Base-by-base conservation (phyloP, 2,329 filamentous ascomycete genomes). In the Trichoderma asperellum region DNA sequence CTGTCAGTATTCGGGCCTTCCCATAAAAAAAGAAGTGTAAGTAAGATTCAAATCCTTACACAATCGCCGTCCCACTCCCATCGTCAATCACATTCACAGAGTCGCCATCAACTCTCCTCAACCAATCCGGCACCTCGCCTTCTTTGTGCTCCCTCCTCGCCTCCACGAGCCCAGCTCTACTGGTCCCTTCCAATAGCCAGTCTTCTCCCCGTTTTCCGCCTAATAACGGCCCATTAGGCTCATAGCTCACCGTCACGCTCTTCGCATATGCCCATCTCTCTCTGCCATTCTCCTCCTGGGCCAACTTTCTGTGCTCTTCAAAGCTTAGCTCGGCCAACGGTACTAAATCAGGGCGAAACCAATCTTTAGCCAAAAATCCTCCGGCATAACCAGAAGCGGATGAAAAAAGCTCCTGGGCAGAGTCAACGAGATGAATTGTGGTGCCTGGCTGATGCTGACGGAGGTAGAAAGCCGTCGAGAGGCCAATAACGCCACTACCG, bases 361-460 rank as follows among this genome's bases (percentile, higher is more conserved):
- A 94, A 77, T 94, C 90, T 40, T 83, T 84, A 0, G 91, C 91
- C 10, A 94, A 76, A 75, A 94, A 95, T 0, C 92, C 92, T 21
- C 86, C 92, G 0, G 91, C 91, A 72, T 87, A 89, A 1, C 92
- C 91, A 2, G 91, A 94, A 0, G 92, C 91, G 35, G 89, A 92
- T 12, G 87, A 85, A 78, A 94, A 93, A 37, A 94, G 84, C 71
- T 87, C 77, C 1, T 80, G 76, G 0, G 82, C 81, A 0, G 81
- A 75, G 64, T 86, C 84, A 43, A 86, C 79, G 8, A 86, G 77
- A 71, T 85, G 83, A 65, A 86, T 81, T 24, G 76, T 79, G 7
- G 77, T 79, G 0, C 77, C 77, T 0, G 81, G 77, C 72, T 84
- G 81, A 71, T 81, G 81, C 66, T 80, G 78, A 7, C 88, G 87